Conservation (phyloP, 805 yeast genomes). For the Lachancea thermotolerans region DNA sequence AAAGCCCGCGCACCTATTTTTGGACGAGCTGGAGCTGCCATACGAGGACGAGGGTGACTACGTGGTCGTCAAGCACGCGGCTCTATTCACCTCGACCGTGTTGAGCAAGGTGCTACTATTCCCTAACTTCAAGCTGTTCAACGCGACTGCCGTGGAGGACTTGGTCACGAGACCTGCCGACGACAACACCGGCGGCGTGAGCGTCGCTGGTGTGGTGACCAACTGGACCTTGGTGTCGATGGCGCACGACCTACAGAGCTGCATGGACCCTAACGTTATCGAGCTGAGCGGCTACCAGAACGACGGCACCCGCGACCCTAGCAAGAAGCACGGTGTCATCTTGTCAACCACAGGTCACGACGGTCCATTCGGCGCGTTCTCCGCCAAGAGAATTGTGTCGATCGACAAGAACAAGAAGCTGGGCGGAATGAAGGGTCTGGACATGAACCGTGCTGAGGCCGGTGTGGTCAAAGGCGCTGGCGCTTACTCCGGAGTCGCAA, state of each 20-base stretch:
- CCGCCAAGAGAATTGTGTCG: conserved; percentile 59
- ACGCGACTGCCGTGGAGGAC: conserved; percentile 77
- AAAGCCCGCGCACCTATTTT: conserved; percentile 68
- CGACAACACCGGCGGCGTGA: conserved; percentile 43
- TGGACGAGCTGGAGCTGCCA: conserved; percentile 55
- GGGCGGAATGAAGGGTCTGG: conserved; percentile 71
- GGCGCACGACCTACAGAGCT: conserved; percentile 70
- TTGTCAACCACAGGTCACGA: conserved; percentile 76
- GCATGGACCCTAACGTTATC: conserved; percentile 80
- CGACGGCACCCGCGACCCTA: conserved; percentile 32
- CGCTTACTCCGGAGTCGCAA: conserved; percentile 25
- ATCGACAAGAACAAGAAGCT: conserved; percentile 42
- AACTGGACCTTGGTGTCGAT: conserved; percentile 76
- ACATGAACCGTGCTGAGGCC: conserved; percentile 74
- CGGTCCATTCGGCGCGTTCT: conserved; percentile 78
- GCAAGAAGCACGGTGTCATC: conserved; percentile 40
- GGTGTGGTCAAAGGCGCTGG: conserved; percentile 66
- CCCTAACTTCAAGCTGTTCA: conserved; percentile 71
- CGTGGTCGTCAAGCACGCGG: conserved; percentile 76
- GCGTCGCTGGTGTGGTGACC: conserved; percentile 75
- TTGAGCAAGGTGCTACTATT: conserved; percentile 60
- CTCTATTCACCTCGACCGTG: conserved; percentile 65
- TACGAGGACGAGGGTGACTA: conserved; percentile 77
- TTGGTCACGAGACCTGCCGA: conserved; percentile 63
- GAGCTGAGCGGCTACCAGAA: conserved; percentile 38